Evolutionary conservation across 768 basidiomycete species (phyloP), one percentile per base, ranked within the genome.

Genomic region (Austroboletus eburneus): DNA sequence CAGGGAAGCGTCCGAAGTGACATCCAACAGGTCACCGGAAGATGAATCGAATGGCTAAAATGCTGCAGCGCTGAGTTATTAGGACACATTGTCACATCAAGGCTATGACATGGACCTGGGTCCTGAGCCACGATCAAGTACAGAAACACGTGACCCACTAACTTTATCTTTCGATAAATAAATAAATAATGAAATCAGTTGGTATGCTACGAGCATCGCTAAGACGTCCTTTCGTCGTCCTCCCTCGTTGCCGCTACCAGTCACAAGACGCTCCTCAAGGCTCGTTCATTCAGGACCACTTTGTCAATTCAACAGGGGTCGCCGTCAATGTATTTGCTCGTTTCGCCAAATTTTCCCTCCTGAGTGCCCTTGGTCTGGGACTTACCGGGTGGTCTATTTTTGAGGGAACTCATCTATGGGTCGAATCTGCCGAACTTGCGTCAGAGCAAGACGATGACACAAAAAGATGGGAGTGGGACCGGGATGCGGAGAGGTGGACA

Each of bases 401-500:
- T 54, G 80, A 81, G 52, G 75, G 69, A 14, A 63, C 74, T 7
- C 86, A 88, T 55, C 52, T 77, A 41, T 87, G 77, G 72, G 80
- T 85, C 14, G 86, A 88, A 63, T 70, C 74, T 25, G 65, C 77
- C 30, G 76, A 72, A 48, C 67, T 78, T 20, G 66, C 69, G 8
- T 25, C 55, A 12, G 75, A 82, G 41, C 52, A 54, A 34, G 81
- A 87, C 52, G 64, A 72, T 32, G 80, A 83, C 37, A 68, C 68
- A 14, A 68, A 67, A 39, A 71, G 68, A 48, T 89, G 81, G 80
- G 78, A 83, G 57, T 88, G 86, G 87, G 74, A 83, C 58, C 58
- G 72, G 3, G 79, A 83, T 37, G 70, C 70, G 16, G 81, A 82
- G 43, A 69, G 70, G 42, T 88, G 85, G 86, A 71, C 80, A 8